phyloP scores from a whole-genome alignment of 805 yeast species.

The Metschnikowia gelsemii region DNA sequence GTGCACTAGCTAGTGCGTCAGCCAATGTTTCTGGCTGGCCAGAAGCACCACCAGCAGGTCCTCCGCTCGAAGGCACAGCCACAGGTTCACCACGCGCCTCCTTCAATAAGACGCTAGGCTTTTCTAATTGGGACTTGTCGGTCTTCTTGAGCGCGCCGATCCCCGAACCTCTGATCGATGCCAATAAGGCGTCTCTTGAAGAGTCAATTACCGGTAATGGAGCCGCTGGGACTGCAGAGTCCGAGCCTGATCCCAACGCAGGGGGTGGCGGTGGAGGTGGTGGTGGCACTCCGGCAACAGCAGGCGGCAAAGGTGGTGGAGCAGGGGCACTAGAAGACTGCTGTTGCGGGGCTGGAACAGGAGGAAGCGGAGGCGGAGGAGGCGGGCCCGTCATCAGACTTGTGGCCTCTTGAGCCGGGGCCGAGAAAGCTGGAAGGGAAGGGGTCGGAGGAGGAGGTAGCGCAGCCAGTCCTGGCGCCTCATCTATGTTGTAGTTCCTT shows the following conservation, averaged over 20 bases:
- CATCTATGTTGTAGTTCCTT: conserved; percentile 23
- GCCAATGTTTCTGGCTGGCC: conserved; percentile 69
- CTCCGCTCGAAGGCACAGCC: conserved; percentile 31
- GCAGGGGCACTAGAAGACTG: conserved; percentile 29
- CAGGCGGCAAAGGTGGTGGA: conserved; percentile 24
- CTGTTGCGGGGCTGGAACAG: not conserved
- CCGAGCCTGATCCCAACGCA: not conserved
- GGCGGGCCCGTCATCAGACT: conserved; percentile 19
- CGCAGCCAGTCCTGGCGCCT: conserved; percentile 23
- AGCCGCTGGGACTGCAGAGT: conserved; percentile 18
- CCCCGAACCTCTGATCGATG: conserved; percentile 83
- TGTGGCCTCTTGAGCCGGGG: conserved; percentile 14
- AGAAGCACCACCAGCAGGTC: conserved; percentile 33
- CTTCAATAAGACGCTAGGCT: conserved; percentile 68
- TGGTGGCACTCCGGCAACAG: conserved; percentile 1
- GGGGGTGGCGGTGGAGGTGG: conserved; percentile 27
- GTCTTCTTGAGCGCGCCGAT: conserved; percentile 67
- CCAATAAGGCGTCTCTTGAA: conserved; percentile 77
- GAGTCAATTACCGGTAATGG: conserved; percentile 41
- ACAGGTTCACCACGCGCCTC: conserved; percentile 67
- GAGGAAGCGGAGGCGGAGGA: conserved; percentile 18
- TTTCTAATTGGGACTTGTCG: conserved; percentile 80
- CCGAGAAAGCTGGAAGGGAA: conserved; percentile 20
- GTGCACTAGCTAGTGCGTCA: conserved; percentile 85
- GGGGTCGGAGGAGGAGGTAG: conserved; percentile 24